phyloP scores from a whole-genome alignment of 352 stramenopile species.

The Pythium monospermum region DNA sequence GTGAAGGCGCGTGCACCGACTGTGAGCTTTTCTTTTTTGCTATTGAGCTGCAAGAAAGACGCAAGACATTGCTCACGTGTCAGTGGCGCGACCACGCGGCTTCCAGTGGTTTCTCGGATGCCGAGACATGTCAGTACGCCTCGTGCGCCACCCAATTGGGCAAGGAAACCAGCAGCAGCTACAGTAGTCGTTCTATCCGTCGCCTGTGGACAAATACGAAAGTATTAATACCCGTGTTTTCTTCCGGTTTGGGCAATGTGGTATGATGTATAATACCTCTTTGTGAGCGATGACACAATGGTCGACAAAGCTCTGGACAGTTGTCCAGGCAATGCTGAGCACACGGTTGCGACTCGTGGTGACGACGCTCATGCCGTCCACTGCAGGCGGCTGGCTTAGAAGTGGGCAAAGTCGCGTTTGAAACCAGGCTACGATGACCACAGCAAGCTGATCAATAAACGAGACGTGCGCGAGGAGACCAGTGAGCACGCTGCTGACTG shows the following conservation, averaged over 20 bases:
- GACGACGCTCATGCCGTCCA: constrained; percentile 37
- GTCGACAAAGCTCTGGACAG: constrained; percentile 23
- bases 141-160: constrained; percentile 41
- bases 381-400: constrained; percentile 11
- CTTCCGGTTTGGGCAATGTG: too few relatives aligned
- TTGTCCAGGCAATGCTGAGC: constrained; percentile 17
- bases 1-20: constrained; percentile 69
- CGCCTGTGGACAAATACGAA: too few relatives aligned
- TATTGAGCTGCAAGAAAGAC: constrained; percentile 44
- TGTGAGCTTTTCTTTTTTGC: constrained; percentile 40
- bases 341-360: constrained; percentile 27
- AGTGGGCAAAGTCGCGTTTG: constrained; percentile 28
- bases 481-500: constrained; percentile 11
- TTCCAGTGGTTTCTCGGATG: constrained; percentile 58
- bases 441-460: constrained; percentile 44
- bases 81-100: constrained; percentile 39
- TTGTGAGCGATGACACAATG: not conserved
- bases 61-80: constrained; percentile 49
- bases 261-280: not conserved
- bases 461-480: constrained; percentile 18
- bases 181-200: not conserved
- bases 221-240: too few relatives aligned
- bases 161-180: constrained; percentile 22
- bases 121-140: constrained; percentile 62
- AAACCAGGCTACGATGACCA: constrained; percentile 38